phyloP scores from a whole-genome alignment of 2,329 filamentous ascomycete genomes.

The Geosmithia putterillii region DNA sequence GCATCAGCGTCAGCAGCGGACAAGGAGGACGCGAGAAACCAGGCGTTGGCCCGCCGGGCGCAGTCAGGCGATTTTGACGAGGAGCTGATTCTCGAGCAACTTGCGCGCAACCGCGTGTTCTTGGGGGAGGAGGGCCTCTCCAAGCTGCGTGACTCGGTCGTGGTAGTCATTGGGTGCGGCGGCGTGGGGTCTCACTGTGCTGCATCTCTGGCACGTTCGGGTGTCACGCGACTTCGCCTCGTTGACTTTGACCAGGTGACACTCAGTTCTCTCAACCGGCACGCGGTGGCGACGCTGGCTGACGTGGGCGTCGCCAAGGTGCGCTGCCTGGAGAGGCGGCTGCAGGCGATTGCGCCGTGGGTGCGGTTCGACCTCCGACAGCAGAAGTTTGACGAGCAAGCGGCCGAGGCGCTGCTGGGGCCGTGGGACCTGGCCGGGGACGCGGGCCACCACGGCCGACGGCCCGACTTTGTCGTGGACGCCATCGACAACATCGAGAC shows the following conservation, averaged over 20 bases:
- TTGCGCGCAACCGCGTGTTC: constrained; percentile 87
- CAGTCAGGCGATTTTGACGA: constrained; percentile 54
- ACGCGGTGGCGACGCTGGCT: constrained; percentile 84
- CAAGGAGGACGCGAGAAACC: constrained; percentile 49
- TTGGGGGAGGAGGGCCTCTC: constrained; percentile 69
- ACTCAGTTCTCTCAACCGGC: constrained; percentile 85
- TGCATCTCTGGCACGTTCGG: constrained; percentile 76
- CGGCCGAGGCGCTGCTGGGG: constrained; percentile 54
- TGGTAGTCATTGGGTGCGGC: constrained; percentile 85
- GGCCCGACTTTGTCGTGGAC: constrained; percentile 84
- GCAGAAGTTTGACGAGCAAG: constrained; percentile 64
- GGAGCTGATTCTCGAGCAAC: constrained; percentile 85
- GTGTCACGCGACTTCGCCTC: constrained; percentile 75
- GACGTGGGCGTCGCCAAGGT: constrained; percentile 94
- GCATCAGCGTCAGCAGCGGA: constrained; percentile 35
- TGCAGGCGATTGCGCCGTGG: constrained; percentile 87
- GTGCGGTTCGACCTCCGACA: constrained; percentile 76
- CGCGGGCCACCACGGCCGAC: constrained; percentile 34
- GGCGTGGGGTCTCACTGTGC: constrained; percentile 90
- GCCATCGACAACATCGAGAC: constrained; percentile 98
- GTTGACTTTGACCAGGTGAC: constrained; percentile 98
- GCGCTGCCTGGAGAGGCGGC: constrained; percentile 62
- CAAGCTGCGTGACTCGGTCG: constrained; percentile 69
- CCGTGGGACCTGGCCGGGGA: constrained; percentile 33
- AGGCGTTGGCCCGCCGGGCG: constrained; percentile 44